These are phyloP conservation scores for Kokia cookei DNA, from an alignment of 441 rosid genomes.

Conservation along the genomic window DNA sequence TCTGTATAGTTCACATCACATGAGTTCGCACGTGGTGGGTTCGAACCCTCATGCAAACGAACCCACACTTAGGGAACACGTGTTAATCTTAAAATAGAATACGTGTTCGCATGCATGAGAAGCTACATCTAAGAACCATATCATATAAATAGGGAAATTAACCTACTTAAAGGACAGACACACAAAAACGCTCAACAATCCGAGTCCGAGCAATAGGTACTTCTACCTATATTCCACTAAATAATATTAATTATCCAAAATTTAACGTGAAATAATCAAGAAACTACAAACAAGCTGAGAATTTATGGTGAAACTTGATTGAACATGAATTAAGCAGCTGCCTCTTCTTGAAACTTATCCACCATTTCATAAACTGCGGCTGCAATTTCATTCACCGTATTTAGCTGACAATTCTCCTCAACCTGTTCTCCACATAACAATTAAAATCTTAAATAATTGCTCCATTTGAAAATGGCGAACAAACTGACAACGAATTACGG, in stretches of 20 bases:
- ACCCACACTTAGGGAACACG: too few species aligned
- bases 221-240: too few species aligned
- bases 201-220: too few species aligned
- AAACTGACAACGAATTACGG: not conserved
- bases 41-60: too few species aligned
- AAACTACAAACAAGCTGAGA: not conserved
- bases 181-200: too few species aligned
- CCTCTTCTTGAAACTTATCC: conserved; percentile 31
- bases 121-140: too few species aligned
- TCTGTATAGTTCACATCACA: too few species aligned
- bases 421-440: conserved; percentile 23
- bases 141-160: too few species aligned
- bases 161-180: too few species aligned
- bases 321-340: not conserved
- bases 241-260: not conserved
- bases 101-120: too few species aligned
- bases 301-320: not conserved
- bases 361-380: conserved; percentile 50
- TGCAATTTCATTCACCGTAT: conserved; percentile 46
- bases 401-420: conserved; percentile 39
- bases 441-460: not conserved
- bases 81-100: too few species aligned
- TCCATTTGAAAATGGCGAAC: not conserved
- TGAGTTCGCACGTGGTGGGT: too few species aligned
- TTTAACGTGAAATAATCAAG: not conserved